Conservation (phyloP, 169 alveolate species). For the Ichthyophthirius multifiliis region DNA sequence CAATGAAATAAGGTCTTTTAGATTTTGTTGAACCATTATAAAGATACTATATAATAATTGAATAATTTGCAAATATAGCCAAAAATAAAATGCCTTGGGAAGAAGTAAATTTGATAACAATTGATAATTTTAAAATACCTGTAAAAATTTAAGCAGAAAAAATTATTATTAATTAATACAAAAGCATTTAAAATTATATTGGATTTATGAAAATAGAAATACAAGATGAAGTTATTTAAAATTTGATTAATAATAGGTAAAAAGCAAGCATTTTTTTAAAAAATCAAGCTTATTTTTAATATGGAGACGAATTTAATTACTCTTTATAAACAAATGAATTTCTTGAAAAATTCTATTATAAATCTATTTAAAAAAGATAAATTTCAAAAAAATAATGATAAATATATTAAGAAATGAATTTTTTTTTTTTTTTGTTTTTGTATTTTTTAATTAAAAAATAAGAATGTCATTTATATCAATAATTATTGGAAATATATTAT, state of each 20-base stretch:
- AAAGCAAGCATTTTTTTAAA: background rate
- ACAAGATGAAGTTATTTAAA: background rate
- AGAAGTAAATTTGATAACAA: background rate
- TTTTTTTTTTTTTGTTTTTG: too few species aligned
- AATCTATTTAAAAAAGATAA: too few species aligned
- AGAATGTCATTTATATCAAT: too few species aligned
- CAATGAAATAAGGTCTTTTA: background rate
- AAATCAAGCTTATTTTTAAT: background rate
- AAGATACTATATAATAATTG: background rate
- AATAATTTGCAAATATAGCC: slow-evolving; percentile 2
- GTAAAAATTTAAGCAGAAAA: background rate
- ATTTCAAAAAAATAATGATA: too few species aligned
- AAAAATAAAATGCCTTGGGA: slow-evolving; percentile 9
- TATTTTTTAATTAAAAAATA: too few species aligned
- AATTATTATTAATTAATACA: background rate
- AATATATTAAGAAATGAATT: too few species aligned
- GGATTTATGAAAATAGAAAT: background rate
- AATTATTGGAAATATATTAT: too few species aligned
- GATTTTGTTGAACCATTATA: background rate
- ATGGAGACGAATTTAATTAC: background rate
- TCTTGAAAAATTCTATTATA: background rate
- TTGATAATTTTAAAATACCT: slow-evolving; percentile 5
- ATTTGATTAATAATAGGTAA: background rate
- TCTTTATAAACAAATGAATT: background rate
- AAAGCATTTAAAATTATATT: background rate